phyloP scores from a whole-genome alignment of 2,329 filamentous ascomycete species.

The Teratosphaeria gauchensis region DNA sequence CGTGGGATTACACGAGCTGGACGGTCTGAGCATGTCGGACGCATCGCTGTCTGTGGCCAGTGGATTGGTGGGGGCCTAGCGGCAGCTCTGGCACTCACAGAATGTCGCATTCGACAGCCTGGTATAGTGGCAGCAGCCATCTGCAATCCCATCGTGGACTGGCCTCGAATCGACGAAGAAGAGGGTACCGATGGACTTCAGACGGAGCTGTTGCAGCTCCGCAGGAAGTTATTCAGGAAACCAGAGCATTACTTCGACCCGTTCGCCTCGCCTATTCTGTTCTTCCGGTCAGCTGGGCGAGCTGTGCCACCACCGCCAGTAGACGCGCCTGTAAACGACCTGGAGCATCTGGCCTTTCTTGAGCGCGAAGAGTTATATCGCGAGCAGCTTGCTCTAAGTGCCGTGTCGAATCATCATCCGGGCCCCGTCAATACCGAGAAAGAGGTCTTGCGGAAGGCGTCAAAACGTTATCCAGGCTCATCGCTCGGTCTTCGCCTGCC shows the following conservation, averaged over 20 bases:
- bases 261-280: slow-evolving; percentile 41
- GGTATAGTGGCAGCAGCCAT: slow-evolving; percentile 37
- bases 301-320: neutral
- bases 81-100: slow-evolving; percentile 40
- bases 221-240: slow-evolving; percentile 32
- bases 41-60: slow-evolving; percentile 38
- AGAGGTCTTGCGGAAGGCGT: slow-evolving; percentile 16
- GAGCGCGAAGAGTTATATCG: slow-evolving; percentile 21
- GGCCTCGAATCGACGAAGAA: slow-evolving; percentile 25
- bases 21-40: slow-evolving; percentile 19
- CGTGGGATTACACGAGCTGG: slow-evolving; percentile 17
- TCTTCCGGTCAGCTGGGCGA: slow-evolving; percentile 37
- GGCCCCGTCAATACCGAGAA: neutral
- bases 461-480: slow-evolving; percentile 34
- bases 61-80: slow-evolving; percentile 40
- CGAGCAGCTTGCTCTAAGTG: slow-evolving; percentile 10
- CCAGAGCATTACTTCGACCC: slow-evolving; percentile 39
- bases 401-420: slow-evolving; percentile 3
- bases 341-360: slow-evolving; percentile 6
- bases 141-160: slow-evolving; percentile 40
- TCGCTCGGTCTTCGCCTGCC: slow-evolving; percentile 32
- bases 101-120: slow-evolving; percentile 33
- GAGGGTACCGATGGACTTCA: slow-evolving; percentile 7
- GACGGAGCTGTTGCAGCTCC: slow-evolving; percentile 21
- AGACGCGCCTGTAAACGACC: neutral